Evolutionary conservation across 2,329 filamentous ascomycete species (phyloP), one percentile per base, ranked within the genome.

Genomic region (Verticillium tricorpus): DNA sequence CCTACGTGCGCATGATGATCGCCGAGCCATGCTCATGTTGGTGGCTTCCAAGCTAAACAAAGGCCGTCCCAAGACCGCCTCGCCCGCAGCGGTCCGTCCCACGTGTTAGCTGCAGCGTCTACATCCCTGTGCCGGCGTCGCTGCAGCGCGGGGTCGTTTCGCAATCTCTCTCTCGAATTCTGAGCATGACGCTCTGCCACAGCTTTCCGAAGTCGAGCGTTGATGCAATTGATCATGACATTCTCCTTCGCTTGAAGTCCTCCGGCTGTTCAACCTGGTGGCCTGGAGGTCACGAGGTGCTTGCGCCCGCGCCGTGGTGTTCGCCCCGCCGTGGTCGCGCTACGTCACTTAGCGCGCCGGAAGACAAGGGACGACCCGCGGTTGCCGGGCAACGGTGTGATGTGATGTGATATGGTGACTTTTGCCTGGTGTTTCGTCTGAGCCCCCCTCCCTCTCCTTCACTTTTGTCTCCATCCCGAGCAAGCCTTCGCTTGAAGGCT

Each of bases 331-430:
- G 19, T n/a, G 45, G 28, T 28, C 52, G 35, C 52, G 60, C 61
- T 66, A 65, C 64, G 64, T 66, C 63, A 65, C 64, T 17, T 39
- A 37, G 40, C 25, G 55, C 54, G 28, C n/a, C 45, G 58, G 57
- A 58, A 57, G 57, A 50, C 25, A 59, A 66, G 63, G 64, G 63
- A 61, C 59, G 58, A 57, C 60, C 64, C 61, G 61, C 19, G 54
- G 64, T 66, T 66, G 64, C 64, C 35, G 57, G 61, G 64, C 63
- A 66, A 66, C 64, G 58, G 32, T 2, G 1, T 9, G 59, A 56
- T 56, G 8, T 35, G 34, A 35, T 17, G 54, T 56, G 54, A 56
- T 50, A 19, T 50, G 45, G n/a, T 50, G 45, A 22, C 12, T 50
- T 50, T 50, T 22, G 17, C 8, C 45, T 50, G 17, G 19, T 19